Base-by-base conservation (phyloP, 2,329 filamentous ascomycete species). In the Cladosporium austrohemisphaericum region DNA sequence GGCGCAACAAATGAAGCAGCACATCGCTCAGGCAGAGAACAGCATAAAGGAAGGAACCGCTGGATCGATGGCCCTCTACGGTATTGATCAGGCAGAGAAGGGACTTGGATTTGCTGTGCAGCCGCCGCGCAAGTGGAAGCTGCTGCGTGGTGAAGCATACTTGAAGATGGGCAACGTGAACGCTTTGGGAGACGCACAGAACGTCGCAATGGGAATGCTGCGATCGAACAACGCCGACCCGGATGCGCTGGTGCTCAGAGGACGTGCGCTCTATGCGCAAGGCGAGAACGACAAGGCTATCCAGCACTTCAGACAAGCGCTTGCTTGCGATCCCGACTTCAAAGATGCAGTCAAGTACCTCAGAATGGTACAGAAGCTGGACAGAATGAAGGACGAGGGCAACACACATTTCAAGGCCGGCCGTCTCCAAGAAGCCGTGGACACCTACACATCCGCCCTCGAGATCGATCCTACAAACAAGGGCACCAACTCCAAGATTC, bases 271-370 rank as follows among this genome's bases (percentile, higher is more conserved):
- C 41, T 97, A 97, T 62, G 85, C 84, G 3, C 88, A 93, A 66
- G 93, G 93, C 23, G 93, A 98, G 59, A 95, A 95, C 63, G 88
- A 94, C 2, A 95, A 96, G 76, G 92, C 93, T 1, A 79, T 95
- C 35, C 87, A 92, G 65, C 88, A 94, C 68, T 93, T 97, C 74
- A 83, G 89, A 57, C 88, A 93, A 72, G 93, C 92, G 16, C 74
- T 95, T 49, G 86, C 79, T 66, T 89, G 91, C 67, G 93, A 97
- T 60, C 93, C 93, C 7, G 93, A 98, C 68, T 93, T 87, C 74
- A 85, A 83, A 60, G 85, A 88, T 55, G 92, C 91, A 6, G 81
- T 95, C 60, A 94, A 90, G 72, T 92, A 88, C 73, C 76, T 97
- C 52, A 82, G 88, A 54, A 86, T 87, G 65, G 89, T 96, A 36